phyloP scores from a whole-genome alignment of 805 yeast species.

The Suhomyces pyralidae region DNA sequence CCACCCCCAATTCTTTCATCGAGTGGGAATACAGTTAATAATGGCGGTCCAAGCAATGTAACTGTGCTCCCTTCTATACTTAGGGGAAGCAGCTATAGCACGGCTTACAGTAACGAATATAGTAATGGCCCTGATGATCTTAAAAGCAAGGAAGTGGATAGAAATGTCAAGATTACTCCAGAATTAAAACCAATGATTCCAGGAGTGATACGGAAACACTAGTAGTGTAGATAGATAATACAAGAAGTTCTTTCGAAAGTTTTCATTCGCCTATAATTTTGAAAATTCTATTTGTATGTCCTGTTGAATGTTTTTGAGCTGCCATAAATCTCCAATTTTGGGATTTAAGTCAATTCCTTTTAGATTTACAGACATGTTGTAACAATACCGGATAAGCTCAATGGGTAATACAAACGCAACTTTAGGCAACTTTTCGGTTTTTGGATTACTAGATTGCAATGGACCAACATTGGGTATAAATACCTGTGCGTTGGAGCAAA shows the following conservation, averaged over 20 bases:
- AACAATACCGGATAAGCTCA: conserved; percentile 27
- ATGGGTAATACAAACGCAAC: conserved; percentile 33
- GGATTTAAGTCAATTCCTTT: conserved; percentile 8
- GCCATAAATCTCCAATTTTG: conserved; percentile 21
- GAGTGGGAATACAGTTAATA: neutral
- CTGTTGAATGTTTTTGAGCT: conserved; percentile 18
- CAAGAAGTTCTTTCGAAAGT: neutral
- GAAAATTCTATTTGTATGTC: conserved; percentile 18
- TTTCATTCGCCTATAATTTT: conserved; percentile 7
- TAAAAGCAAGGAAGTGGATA: neutral
- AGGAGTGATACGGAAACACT: neutral
- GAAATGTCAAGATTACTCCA: neutral
- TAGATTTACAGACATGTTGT: conserved; percentile 2
- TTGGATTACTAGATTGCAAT: conserved; percentile 2
- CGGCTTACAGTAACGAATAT: neutral
- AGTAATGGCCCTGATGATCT: neutral
- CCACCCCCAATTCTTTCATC: conserved; percentile 11
- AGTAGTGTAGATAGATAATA: neutral
- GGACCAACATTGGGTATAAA: conserved; percentile 15
- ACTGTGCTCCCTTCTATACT: conserved; percentile 10
- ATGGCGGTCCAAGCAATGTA: neutral
- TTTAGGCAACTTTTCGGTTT: conserved; percentile 29
- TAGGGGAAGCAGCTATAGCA: conserved; percentile 1
- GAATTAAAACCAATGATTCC: conserved; percentile 3
- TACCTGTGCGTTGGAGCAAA: conserved; percentile 45